Evolutionary conservation across 169 alveolate genomes (phyloP), one percentile per base, ranked within the genome.

Genomic region (Plasmodium fragile): DNA sequence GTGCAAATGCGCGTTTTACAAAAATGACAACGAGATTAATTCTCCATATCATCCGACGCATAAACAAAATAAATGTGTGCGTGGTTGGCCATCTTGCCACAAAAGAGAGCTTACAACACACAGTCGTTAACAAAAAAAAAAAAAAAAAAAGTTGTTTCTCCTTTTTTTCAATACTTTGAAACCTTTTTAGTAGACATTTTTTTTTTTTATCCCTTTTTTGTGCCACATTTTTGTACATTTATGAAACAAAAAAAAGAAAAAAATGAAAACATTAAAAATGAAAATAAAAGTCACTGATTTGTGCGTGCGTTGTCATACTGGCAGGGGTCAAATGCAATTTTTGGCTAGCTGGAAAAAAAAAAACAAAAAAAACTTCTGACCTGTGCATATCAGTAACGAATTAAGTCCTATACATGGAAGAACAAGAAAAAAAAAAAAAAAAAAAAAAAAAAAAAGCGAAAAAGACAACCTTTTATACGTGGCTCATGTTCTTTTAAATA

Each of bases 301-400:
- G 69, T 77, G 18, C 70, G 25, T 77, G 53, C 41, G 11, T 7
- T 22, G 52, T 41, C 36, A 34, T 16, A 32, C 16, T 18, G n/a
- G 53, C 22, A 22, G 16, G 36, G 8, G 69, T 16, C 11, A 18
- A 39, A 77, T 36, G 34, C 11, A n/a, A 0, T 77, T 18, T 77
- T 65, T 77, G 83, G 83, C 83, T 77, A 77, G 83, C 83, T 77
- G 65, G 69, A 28, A 77, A 18, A 77, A 77, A 18, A 18, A 77
- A 77, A 16, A 77, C 25, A 73, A 45, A 45, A 45, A 45, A 45
- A 45, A 45, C 55, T 77, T 39, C 53, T 45, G n/a, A 77, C 36
- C 52, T 77, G 43, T 22, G 28, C 53, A 77, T 34, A 34, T 10
- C 28, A 77, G 30, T 41, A 77, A 22, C 83, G 34, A 77, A 34